A percentile compares a stretch with the other conserved stretches of the same genome.
These are phyloP conservation scores for Lenwebbia sp. DNA, from an alignment of 345 rosid species.

Conservation along the genomic window DNA sequence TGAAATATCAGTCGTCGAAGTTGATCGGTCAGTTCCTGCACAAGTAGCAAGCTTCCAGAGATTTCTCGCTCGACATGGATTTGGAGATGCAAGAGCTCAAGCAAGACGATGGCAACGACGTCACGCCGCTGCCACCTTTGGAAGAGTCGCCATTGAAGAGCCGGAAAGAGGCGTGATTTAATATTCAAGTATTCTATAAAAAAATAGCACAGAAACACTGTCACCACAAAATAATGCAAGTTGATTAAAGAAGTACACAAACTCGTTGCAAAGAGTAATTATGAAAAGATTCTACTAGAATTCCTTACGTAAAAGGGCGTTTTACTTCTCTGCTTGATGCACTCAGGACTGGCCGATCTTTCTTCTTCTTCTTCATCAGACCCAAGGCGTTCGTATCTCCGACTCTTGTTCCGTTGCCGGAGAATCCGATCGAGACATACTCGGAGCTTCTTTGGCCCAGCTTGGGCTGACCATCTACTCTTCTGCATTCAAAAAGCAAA, in stretches of 20 bases:
- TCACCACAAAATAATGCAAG: neutral
- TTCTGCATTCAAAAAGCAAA: conserved; percentile 2
- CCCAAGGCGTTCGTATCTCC: conserved; percentile 12
- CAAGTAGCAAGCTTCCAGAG: no score
- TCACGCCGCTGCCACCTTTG: no score
- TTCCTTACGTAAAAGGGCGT: conserved; percentile 6
- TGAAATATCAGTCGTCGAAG: no score
- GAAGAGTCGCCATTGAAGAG: no score
- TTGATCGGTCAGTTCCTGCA: no score
- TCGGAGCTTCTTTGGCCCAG: neutral
- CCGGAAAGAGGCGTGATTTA: no score
- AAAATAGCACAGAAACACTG: neutral
- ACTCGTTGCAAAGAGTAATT: neutral
- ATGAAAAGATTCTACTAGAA: neutral
- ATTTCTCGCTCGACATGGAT: no score
- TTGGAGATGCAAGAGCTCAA: no score
- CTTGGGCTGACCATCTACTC: conserved; percentile 2
- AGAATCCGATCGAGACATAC: conserved; percentile 3
- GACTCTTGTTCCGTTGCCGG: neutral
- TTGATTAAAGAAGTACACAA: neutral
- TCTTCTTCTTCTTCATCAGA: neutral
- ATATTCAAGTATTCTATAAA: no score
- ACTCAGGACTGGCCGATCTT: neutral
- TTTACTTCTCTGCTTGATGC: neutral
- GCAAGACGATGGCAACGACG: no score